Conservation (phyloP, 2,329 filamentous ascomycete genomes). For the Samsoniella hepiali region DNA sequence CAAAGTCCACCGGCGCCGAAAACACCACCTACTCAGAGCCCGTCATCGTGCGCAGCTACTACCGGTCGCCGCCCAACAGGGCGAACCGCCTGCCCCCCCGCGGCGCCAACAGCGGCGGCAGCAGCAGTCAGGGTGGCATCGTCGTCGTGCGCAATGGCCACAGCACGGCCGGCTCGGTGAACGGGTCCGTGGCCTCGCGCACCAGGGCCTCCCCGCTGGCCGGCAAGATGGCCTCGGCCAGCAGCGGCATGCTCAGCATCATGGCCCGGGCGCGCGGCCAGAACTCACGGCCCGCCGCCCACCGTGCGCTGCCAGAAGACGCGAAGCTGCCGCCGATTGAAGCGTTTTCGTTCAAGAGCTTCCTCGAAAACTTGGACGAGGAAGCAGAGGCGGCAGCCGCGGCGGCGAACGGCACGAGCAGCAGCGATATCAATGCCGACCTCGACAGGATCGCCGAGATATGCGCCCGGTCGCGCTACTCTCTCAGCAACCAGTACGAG, state of each 20-base stretch:
- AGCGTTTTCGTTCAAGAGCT: constrained; percentile 63
- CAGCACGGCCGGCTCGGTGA: constrained; percentile 1
- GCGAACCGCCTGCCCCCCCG: constrained; percentile 28
- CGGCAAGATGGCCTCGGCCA: constrained; percentile 30
- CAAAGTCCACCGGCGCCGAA: constrained; percentile 53
- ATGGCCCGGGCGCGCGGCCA: constrained; percentile 22
- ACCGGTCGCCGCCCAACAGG: constrained; percentile 38
- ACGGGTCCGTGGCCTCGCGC: constrained; percentile 29
- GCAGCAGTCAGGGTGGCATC: constrained; percentile 26
- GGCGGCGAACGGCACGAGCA: constrained; percentile 26
- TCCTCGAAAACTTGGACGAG: constrained; percentile 55
- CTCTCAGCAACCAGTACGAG: constrained; percentile 64
- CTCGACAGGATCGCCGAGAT: constrained; percentile 65
- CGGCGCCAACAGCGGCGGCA: constrained; percentile 24
- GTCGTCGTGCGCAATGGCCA: constrained; percentile 22
- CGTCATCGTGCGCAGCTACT: constrained; percentile 64
- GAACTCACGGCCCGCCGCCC: background rate
- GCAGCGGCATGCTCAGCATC: constrained; percentile 43
- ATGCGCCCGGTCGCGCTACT: constrained; percentile 62
- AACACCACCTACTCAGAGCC: constrained; percentile 61
- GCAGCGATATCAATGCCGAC: constrained; percentile 52
- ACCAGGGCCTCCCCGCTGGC: constrained; percentile 33
- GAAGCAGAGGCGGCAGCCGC: constrained; percentile 25
- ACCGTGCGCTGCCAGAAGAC: constrained; percentile 26
- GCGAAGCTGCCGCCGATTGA: constrained; percentile 58